Conservation (phyloP, 805 yeast genomes). For the Saitoella complicata region DNA sequence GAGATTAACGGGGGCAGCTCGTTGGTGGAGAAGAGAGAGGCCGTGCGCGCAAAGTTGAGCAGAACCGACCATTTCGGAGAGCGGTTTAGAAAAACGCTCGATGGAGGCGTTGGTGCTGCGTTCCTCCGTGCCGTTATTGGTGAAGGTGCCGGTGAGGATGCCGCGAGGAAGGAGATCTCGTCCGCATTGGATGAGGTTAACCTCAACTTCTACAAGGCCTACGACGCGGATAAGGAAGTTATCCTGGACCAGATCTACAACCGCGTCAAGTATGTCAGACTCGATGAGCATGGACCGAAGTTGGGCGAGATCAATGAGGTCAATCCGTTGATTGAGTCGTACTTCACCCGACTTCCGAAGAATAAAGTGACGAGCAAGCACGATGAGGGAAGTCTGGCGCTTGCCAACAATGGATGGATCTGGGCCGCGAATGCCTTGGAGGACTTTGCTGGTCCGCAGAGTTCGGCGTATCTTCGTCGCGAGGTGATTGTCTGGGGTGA, state of each 20-base stretch:
- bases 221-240: conserved; percentile 54
- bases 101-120: conserved; percentile 34
- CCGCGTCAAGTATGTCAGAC: conserved; percentile 57
- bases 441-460: conserved; percentile 71
- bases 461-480: conserved; percentile 72
- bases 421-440: conserved; percentile 93
- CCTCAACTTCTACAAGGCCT: conserved; percentile 49
- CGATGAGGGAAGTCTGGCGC: conserved; percentile 26
- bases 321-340: conserved; percentile 65
- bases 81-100: conserved; percentile 40
- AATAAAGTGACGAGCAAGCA: conserved; percentile 33
- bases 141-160: conserved; percentile 22
- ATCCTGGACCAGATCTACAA: conserved; percentile 57
- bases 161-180: conserved; percentile 13
- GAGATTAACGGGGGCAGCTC: conserved; percentile 10
- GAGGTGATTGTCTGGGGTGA: conserved; percentile 97
- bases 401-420: conserved; percentile 96
- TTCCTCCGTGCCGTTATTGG: conserved; percentile 28
- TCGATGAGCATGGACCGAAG: conserved; percentile 71
- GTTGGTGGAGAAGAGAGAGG: conserved; percentile 7
- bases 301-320: conserved; percentile 45
- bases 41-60: neutral
- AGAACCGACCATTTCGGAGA: conserved; percentile 29
- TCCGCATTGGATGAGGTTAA: conserved; percentile 59
- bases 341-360: conserved; percentile 53